Percentiles rank a stretch among this genome's conserved stretches.
These are phyloP conservation scores for Polychaeton citri DNA, from an alignment of 2,329 filamentous ascomycete genomes.

Conservation along the genomic window DNA sequence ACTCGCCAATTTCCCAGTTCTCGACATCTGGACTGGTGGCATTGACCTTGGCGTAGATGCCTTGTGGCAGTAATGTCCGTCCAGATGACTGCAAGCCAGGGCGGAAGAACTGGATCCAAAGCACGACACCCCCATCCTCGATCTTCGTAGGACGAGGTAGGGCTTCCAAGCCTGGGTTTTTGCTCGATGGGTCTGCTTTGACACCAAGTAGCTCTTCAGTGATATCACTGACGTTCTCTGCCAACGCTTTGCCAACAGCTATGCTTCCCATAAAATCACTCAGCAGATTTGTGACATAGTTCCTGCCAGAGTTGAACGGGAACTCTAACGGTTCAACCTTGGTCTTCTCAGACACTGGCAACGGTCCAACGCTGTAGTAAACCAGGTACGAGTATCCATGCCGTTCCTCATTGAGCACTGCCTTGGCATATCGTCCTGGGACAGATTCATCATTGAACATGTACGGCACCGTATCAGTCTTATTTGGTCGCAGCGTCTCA, in stretches of 20 bases:
- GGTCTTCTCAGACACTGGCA: conserved; percentile 30
- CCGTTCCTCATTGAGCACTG: conserved; percentile 28
- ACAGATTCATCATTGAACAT: conserved; percentile 24
- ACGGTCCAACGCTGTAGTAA: conserved; percentile 37
- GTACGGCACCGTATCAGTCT: conserved; percentile 35
- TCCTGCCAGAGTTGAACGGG: conserved; percentile 26
- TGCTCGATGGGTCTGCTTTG: conserved; percentile 23
- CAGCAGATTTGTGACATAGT: conserved; percentile 20
- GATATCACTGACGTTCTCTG: conserved; percentile 26
- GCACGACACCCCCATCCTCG: conserved; percentile 29
- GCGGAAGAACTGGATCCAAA: conserved; percentile 36
- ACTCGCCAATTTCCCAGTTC: conserved; percentile 37
- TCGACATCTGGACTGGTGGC: conserved; percentile 36
- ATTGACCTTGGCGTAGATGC: conserved; percentile 32
- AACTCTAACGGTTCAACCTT: conserved; percentile 29
- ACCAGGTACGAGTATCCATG: conserved; percentile 25
- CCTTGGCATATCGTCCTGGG: conserved; percentile 33
- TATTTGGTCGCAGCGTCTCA: conserved; percentile 35
- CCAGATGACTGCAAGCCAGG: conserved; percentile 28
- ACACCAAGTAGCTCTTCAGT: conserved; percentile 34
- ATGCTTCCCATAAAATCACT: conserved; percentile 13
- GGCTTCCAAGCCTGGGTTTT: conserved; percentile 22
- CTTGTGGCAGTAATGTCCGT: conserved; percentile 33
- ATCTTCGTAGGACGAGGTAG: conserved; percentile 29
- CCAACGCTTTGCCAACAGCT: conserved; percentile 15